A percentile compares a stretch with the other conserved stretches of the same genome.
These are phyloP conservation scores for Cyberlindnera americana DNA, from an alignment of 805 yeast species.

Conservation along the genomic window DNA sequence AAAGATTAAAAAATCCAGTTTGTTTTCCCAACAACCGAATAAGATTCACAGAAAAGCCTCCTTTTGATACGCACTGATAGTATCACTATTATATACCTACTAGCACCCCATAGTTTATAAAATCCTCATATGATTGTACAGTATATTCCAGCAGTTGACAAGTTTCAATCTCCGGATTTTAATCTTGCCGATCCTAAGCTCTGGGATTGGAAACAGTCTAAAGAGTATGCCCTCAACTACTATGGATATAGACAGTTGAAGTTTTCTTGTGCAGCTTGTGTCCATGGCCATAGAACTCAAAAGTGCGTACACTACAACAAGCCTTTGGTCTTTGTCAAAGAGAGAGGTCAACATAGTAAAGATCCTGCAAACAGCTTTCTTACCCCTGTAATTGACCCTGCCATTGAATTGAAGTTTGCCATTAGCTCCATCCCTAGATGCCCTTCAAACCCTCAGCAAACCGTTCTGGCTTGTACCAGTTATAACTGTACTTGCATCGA, in stretches of 20 bases:
- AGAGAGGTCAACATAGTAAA: conserved; percentile 7
- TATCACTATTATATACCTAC: too few species aligned
- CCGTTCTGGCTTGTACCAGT: neutral
- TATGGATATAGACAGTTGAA: conserved; percentile 3
- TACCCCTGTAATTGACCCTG: conserved; percentile 5
- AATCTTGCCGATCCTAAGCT: neutral
- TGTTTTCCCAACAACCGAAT: too few species aligned
- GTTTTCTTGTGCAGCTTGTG: conserved; percentile 5
- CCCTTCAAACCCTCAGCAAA: neutral
- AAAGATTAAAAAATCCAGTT: too few species aligned
- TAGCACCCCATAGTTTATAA: too few species aligned
- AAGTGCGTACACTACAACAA: conserved; percentile 1
- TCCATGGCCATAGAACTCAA: conserved; percentile 6
- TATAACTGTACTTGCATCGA: neutral
- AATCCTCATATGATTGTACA: neutral
- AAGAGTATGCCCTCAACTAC: neutral
- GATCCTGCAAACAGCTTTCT: conserved; percentile 1
- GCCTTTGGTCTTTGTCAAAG: conserved; percentile 4
- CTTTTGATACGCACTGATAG: too few species aligned
- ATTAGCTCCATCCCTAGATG: neutral
- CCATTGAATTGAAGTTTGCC: neutral
- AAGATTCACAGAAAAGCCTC: neutral
- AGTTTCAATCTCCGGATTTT: neutral
- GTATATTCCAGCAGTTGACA: neutral
- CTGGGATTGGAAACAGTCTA: neutral